These are phyloP conservation scores for Hippophae rhamnoides DNA, from an alignment of 306 rosid genomes.

Conservation along the genomic window DNA sequence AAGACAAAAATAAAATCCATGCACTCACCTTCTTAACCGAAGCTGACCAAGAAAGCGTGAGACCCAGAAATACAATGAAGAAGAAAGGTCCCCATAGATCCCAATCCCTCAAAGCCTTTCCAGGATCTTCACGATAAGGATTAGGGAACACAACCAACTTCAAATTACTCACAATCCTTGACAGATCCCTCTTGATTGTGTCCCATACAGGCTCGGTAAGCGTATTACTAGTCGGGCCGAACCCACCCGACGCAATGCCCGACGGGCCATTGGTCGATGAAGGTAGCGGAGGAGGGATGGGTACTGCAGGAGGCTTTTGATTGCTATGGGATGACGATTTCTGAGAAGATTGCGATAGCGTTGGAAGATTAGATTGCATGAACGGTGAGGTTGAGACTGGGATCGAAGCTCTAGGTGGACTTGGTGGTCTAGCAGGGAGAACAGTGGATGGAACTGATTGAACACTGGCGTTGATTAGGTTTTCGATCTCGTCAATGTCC, in stretches of 20 bases:
- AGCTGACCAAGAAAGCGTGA: slow-evolving; percentile 87
- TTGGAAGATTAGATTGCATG: slow-evolving; percentile 32
- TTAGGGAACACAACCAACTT: slow-evolving; percentile 97
- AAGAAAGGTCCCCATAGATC: slow-evolving; percentile 99
- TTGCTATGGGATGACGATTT: slow-evolving; percentile 15
- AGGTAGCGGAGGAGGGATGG: slow-evolving; percentile 32
- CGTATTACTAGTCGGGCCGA: slow-evolving; percentile 73
- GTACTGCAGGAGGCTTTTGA: slow-evolving; percentile 30
- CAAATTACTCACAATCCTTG: slow-evolving; percentile 81
- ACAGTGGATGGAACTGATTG: slow-evolving; percentile 54
- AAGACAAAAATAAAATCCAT: neutral
- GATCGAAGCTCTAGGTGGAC: slow-evolving; percentile 82
- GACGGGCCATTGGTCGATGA: slow-evolving; percentile 22
- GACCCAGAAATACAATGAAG: slow-evolving; percentile 92
- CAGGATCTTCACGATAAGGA: slow-evolving; percentile 91
- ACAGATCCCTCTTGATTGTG: slow-evolving; percentile 88
- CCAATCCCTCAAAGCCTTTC: slow-evolving; percentile 95
- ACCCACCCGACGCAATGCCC: slow-evolving; percentile 30
- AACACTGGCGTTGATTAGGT: slow-evolving; percentile 66
- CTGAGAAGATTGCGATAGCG: slow-evolving; percentile 2
- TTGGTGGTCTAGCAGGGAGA: slow-evolving; percentile 63
- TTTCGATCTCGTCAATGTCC: slow-evolving; percentile 99
- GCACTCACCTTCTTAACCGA: slow-evolving; percentile 79
- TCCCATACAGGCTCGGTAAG: slow-evolving; percentile 97
- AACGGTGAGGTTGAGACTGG: slow-evolving; percentile 61